phyloP scores from a whole-genome alignment of 352 stramenopile genomes.

The Phytophthora tubulina region DNA sequence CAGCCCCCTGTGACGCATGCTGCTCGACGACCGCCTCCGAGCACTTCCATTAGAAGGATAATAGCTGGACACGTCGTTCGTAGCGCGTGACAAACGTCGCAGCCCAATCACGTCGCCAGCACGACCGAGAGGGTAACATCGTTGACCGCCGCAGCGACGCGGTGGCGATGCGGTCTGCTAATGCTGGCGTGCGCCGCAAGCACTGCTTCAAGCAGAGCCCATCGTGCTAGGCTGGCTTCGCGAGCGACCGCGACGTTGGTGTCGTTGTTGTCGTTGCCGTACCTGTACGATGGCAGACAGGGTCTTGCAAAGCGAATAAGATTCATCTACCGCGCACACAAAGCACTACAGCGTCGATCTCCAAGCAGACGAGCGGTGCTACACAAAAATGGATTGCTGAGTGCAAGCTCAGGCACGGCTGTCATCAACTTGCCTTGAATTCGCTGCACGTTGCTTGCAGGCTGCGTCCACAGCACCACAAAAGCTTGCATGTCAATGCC shows the following conservation, averaged over 20 bases:
- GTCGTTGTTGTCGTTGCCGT: not conserved
- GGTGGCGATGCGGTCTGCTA: not conserved
- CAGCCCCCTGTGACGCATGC: not conserved
- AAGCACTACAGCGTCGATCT: conserved; percentile 3
- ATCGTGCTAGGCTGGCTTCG: conserved; percentile 13
- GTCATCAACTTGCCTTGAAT: not conserved
- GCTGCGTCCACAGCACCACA: not conserved
- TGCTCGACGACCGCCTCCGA: not conserved
- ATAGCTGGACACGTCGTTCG: not conserved
- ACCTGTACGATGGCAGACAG: conserved; percentile 1
- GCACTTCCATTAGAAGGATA: conserved; percentile 11
- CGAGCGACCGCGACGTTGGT: not conserved
- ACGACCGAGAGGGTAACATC: not conserved
- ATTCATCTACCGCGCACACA: conserved; percentile 22
- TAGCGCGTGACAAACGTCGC: not conserved
- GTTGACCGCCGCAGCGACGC: not conserved
- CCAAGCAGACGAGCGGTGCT: conserved; percentile 19
- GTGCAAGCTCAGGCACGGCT: conserved; percentile 3
- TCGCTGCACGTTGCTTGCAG: not conserved
- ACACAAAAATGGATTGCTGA: conserved; percentile 26
- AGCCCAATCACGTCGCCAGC: conserved; percentile 3
- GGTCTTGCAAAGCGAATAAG: conserved; percentile 22
- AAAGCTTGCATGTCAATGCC: not conserved
- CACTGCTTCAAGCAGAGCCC: not conserved
- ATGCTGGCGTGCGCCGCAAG: conserved; percentile 5